Evolutionary conservation across 2,329 filamentous ascomycete genomes (phyloP), one percentile per base, ranked within the genome.

Genomic region (Trichocomaceae sp.): DNA sequence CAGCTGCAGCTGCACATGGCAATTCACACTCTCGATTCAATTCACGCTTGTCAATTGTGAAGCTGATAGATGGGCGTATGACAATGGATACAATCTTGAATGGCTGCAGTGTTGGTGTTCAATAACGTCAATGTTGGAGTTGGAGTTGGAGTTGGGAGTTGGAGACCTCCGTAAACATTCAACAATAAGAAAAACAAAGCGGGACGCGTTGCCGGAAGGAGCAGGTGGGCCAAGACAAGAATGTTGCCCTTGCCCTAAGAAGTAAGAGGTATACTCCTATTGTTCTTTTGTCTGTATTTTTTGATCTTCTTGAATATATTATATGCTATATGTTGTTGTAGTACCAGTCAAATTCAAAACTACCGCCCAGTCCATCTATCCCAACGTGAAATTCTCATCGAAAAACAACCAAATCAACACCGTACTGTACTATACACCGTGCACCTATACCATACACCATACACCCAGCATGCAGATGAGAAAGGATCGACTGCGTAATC

Each of bases 1-100:
- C 37, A 56, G 44, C 49, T 51, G 44, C 37, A 56, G 50, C 42
- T 51, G 44, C 48, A 51, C 44, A 52, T 47, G 33, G 35, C 17
- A 20, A 5, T 26, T 26, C 23, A 26, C 15, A 41, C 15, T 20
- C 39, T n/a, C n/a, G n/a, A n/a, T n/a, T n/a, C 17, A 20, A 5
- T 26, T 26, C 23, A 26, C 15, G 20, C 15, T 20, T 17, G 8
- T 19, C 7, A 20, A 33, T 33, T 33, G 33, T n/a, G 13, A 35
- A 26, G 22, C 26, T 2, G n/a, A 20, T 17, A 35, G 13, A 17
- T n/a, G n/a, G 12, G 31, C 7, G 23, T 52, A 5, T 39, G 22
- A 33, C 41, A 23, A 23, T 23, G 50, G 29, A 37, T 6, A 5
- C 7, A 39, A 39, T 15, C n/a, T 39, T 5, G 13, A 17, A n/a